Percentiles rank a stretch among this genome's conserved stretches.
Evolutionary conservation across 2,329 filamentous ascomycete species (phyloP).

Genomic region (Calonectria pseudoreteaudii): DNA sequence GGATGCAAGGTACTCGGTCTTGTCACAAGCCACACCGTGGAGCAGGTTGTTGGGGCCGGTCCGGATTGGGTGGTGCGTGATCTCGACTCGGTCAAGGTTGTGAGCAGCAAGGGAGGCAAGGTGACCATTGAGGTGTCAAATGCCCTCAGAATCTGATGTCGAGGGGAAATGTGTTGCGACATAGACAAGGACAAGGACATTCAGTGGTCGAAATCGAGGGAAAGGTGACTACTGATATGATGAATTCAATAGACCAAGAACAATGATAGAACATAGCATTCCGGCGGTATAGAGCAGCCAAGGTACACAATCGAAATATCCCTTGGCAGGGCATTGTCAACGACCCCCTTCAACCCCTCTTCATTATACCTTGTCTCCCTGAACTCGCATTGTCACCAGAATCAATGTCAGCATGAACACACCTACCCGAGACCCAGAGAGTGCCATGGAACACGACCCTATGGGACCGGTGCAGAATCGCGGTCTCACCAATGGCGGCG

Average conservation of each 20-base stretch:
- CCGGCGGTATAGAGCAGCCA: constrained; percentile 1
- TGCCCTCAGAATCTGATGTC: constrained; percentile 57
- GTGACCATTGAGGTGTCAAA: constrained; percentile 77
- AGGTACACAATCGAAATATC: constrained; percentile 13
- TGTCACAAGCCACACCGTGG: constrained; percentile 82
- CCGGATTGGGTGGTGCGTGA: constrained; percentile 91
- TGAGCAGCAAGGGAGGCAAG: constrained; percentile 66
- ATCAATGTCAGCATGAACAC: neutral
- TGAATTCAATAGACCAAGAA: constrained; percentile 13
- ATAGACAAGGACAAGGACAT: constrained; percentile 25
- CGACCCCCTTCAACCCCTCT: neutral
- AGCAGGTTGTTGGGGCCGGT: constrained; percentile 78
- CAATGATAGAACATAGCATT: constrained; percentile 5
- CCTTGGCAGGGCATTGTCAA: constrained; percentile 4
- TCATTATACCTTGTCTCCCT: neutral
- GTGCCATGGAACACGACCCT: neutral
- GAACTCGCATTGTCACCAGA: neutral
- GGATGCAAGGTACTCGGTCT: constrained; percentile 89
- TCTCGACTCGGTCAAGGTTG: constrained; percentile 77
- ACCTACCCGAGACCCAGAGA: neutral
- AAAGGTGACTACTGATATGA: neutral
- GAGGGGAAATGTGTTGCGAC: neutral
- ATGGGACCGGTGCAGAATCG: neutral
- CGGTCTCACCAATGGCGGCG: neutral
- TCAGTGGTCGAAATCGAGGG: neutral